Base-by-base conservation (phyloP, 192 early-diverging fungal genomes). In the Podila epigama region DNA sequence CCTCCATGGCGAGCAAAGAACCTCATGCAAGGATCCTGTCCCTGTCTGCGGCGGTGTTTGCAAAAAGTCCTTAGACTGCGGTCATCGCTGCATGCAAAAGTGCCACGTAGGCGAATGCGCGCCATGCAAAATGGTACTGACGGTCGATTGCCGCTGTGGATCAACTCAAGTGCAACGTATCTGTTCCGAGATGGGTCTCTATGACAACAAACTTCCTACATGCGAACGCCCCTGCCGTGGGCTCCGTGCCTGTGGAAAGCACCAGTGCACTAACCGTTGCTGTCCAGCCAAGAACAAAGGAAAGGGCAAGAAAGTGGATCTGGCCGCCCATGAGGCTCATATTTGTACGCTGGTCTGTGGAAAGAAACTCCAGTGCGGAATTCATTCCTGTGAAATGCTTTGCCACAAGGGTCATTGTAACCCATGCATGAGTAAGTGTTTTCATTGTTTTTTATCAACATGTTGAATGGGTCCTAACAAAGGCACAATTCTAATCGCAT, bases 371-470 rank as follows among this genome's bases (percentile, higher is more conserved):
- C 78, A 87, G 34, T 98, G 97, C 84, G 94, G 94, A 20, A 75
- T 75, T 29, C 97, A 98, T 78, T 63, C 39, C 18, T 98, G 96
- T 69, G 79, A 86, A 35, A 80, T 87, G 51, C 79, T 69, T 3
- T 98, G 97, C 67, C 95, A 98, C 73, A 86, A 86, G 31, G 90
- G 91, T 5, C 75, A 82, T 5, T 97, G 97, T 55, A 82, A 75
- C 44, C 91, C 90, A 2, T 97, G 97, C 66, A 57, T 87, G 59
- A 77, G 80, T 84, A 81, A 63, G 71, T 67, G 39, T 1, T 5
- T 18, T 29, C 8, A 29, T 55, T 15, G 29, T 54, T 10, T 58
- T 55, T n/a, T 10, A 2, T 55, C 4, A 32, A 9, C n/a, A n/a
- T n/a, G n/a, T n/a, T n/a, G n/a, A n/a, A n/a, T n/a, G n/a, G n/a